Conservation (phyloP, 768 basidiomycete genomes). For the Phallus indusiatus region DNA sequence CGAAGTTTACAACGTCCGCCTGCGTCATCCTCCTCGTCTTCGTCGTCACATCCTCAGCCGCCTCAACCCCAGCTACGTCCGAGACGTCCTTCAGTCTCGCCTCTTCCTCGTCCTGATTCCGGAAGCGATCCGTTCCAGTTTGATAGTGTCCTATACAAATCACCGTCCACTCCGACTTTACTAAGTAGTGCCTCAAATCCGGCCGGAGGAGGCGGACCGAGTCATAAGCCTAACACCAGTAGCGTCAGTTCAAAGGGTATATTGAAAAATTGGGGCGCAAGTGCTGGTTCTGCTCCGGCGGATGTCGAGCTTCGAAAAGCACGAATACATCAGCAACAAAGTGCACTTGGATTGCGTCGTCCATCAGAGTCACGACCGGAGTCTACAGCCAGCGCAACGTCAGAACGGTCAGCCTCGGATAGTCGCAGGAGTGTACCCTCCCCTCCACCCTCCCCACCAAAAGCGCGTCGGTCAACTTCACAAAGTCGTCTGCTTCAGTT, state of each 20-base stretch:
- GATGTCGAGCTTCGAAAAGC: conserved; percentile 1
- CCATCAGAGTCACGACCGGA: neutral
- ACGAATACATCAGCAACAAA: neutral
- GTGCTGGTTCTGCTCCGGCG: neutral
- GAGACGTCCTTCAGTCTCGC: conserved; percentile 17
- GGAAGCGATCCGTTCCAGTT: conserved; percentile 46
- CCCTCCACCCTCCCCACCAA: conserved; percentile 1
- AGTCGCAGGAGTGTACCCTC: neutral
- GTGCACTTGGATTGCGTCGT: neutral
- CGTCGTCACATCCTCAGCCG: conserved; percentile 22
- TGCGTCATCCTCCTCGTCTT: neutral
- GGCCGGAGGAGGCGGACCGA: neutral
- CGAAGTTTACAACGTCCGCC: conserved; percentile 21
- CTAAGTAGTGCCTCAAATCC: neutral
- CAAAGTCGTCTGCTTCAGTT: neutral
- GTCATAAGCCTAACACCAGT: neutral
- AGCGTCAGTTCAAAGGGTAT: conserved; percentile 5
- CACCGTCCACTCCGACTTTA: neutral
- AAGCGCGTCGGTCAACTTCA: neutral
- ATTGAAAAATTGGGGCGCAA: neutral
- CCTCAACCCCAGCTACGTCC: conserved; percentile 12
- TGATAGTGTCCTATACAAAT: conserved; percentile 26
- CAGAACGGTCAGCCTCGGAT: neutral
- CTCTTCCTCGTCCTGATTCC: conserved; percentile 24
- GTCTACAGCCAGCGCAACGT: neutral